A percentile compares a stretch with the other conserved stretches of the same genome.
Conservation (phyloP, 1,284 basidiomycete genomes). For the Puccinia coronata region DNA sequence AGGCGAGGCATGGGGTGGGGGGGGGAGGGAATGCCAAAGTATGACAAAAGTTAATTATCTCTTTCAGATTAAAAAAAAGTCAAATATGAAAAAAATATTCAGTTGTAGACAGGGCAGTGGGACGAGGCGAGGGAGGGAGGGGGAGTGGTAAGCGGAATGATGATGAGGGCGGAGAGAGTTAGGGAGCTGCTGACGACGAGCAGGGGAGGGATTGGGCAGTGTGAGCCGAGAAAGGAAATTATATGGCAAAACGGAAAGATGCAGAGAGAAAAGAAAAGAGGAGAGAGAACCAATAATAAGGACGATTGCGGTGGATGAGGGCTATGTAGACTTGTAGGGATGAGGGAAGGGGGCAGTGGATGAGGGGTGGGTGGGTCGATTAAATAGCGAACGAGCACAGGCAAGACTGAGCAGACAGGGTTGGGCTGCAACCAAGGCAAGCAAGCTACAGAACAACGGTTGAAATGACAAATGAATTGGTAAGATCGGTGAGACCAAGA, state of each 20-base stretch:
- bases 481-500: constrained; percentile 3
- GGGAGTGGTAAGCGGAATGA: too few species aligned
- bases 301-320: not conserved
- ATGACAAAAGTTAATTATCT: not conserved
- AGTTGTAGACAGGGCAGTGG: constrained; percentile 4
- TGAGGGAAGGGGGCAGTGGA: not conserved
- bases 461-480: not conserved
- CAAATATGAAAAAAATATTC: not conserved
- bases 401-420: not conserved
- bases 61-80: not conserved
- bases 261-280: not conserved
- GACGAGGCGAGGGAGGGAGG: too few species aligned
- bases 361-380: not conserved
- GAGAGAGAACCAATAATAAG: too few species aligned
- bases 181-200: too few species aligned
- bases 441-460: not conserved
- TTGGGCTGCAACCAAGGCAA: not conserved
- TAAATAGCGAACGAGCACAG: not conserved
- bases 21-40: not conserved
- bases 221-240: constrained; percentile 6
- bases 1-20: constrained; percentile 19
- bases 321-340: not conserved
- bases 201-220: too few species aligned
- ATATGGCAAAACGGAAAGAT: not conserved
- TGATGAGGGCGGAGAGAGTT: not conserved